Base-by-base conservation (phyloP, 1,284 basidiomycete genomes). In the Neotropicomus parvogracilis region DNA sequence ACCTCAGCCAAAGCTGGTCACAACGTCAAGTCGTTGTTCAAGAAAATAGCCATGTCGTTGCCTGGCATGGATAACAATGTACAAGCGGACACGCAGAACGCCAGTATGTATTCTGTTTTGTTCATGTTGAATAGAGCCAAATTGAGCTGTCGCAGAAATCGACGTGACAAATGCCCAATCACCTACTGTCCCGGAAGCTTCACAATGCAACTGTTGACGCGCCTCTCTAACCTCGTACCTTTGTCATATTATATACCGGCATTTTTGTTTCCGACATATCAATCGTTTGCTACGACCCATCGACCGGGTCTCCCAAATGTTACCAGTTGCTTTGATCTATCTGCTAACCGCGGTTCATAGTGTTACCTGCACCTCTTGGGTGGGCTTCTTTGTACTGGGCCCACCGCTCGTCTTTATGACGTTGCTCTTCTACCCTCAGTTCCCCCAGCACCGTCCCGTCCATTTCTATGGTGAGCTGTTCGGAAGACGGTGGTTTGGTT, bases 1-100 rank as follows among this genome's bases (percentile, higher is more conserved):
- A 99, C 97, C 4, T 97, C 93, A 28, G 97, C 97, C 29, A 99
- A 99, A 69, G 97, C 97, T 3, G 97, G 97, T 3, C 95, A 99
- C 70, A 99, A 99, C 59, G 97, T 99, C 57, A 99, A 99, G 76
- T 90, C 90, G 54, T 72, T 99, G 54, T 99, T 99, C 80, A 92
- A 97, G 75, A 99, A 98, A 79, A 99, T 99, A 59, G 97, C 97
- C 0, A 88, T 97, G 84, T 94, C 94, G 3, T 71, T 99, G 48
- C 97, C 97, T 7, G 97, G 97, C 10, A 95, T 95, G 81, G 91
- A 95, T 64, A 88, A 87, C 62, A 90, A 91, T 31, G 77, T 70
- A 21, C 82, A 83, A 52, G 73, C 77, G 17, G 85, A 88, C 48
- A 69, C 78, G 29, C 78, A 80, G 57, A 89, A 89, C 56, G 76